Base-by-base conservation (phyloP, 176 grass and related monocot species). In the Musa troglodytarum region DNA sequence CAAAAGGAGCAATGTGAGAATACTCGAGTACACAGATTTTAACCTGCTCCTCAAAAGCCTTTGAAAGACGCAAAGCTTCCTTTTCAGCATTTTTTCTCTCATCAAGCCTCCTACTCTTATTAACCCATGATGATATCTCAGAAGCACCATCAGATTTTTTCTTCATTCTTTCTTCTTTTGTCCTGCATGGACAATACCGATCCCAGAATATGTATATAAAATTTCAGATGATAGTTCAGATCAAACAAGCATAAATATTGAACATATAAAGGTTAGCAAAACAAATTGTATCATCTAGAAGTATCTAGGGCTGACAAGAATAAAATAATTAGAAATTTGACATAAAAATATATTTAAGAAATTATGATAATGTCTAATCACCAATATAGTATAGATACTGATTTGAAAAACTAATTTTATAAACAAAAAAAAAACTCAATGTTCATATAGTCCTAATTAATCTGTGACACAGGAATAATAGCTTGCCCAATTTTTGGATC, bases 31-130 rank as follows among this genome's bases (percentile, higher is more conserved):
- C 26, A 5, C 2, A 78, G 54, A 43, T 24, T 53, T 20, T 72
- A 49, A 94, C 90, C 91, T 92, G 90, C 77, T 99, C 95, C 81
- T 91, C 90, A 66, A 93, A 87, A 86, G 80, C 82, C 86, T 82
- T 84, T 81, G 91, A 86, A 74, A 76, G 88, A 69, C 71, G 82
- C 78, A 94, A 80, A 59, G 95, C 85, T 85, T 91, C 95, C 55
- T 73, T 85, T 82, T 99, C 95, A 53, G 65, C 82, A 80, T 84
- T 67, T 52, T 81, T 83, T 82, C 89, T 89, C 70, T 92, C 95
- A 22, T 94, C 84, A 69, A 99, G 73, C 79, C 86, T 89, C 54
- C 91, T 86, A 81, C 84, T 91, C 80, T 89, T 94, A 28, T 80
- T 84, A 53, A 99, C 91, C 90, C 90, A 99, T 49, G 95, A 81